These are phyloP conservation scores for Malassezia psittaci DNA, from an alignment of 1,284 basidiomycete genomes.

Conservation along the genomic window DNA sequence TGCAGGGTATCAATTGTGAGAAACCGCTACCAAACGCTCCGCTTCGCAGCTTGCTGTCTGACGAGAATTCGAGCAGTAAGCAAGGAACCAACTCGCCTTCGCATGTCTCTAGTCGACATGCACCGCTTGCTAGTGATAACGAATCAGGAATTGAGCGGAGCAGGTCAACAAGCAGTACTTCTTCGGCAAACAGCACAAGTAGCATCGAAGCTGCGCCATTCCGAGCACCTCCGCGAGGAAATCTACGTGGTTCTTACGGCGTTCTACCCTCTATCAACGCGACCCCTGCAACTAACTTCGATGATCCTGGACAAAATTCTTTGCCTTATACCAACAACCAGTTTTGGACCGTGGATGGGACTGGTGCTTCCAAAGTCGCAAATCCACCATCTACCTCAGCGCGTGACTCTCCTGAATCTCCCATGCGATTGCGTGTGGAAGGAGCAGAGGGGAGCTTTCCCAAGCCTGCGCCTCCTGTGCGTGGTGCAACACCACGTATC, in stretches of 20 bases:
- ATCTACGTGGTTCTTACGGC: constrained; percentile 9
- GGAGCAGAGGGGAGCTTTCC: too few relatives aligned
- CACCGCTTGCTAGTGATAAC: background rate
- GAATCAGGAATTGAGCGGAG: constrained; percentile 26
- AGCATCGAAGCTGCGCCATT: constrained; percentile 45
- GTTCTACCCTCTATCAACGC: background rate
- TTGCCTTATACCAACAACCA: background rate
- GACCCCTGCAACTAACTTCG: background rate
- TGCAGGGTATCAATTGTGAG: background rate
- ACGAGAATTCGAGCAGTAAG: background rate
- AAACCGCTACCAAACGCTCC: background rate
- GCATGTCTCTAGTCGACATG: too few relatives aligned
- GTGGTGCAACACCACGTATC: background rate
- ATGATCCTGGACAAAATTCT: too few relatives aligned
- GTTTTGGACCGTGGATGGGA: background rate
- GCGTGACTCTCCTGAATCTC: too few relatives aligned
- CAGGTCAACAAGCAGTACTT: constrained; percentile 40
- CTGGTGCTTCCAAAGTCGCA: background rate
- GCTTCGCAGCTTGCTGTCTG: background rate
- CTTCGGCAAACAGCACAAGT: constrained; percentile 40
- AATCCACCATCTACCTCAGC: background rate
- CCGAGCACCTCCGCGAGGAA: constrained; percentile 41
- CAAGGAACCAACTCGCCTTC: background rate
- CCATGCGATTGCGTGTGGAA: too few relatives aligned
- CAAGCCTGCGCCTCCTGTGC: background rate